These are phyloP conservation scores for Babesia bigemina DNA, from an alignment of 169 alveolate genomes.

Conservation along the genomic window DNA sequence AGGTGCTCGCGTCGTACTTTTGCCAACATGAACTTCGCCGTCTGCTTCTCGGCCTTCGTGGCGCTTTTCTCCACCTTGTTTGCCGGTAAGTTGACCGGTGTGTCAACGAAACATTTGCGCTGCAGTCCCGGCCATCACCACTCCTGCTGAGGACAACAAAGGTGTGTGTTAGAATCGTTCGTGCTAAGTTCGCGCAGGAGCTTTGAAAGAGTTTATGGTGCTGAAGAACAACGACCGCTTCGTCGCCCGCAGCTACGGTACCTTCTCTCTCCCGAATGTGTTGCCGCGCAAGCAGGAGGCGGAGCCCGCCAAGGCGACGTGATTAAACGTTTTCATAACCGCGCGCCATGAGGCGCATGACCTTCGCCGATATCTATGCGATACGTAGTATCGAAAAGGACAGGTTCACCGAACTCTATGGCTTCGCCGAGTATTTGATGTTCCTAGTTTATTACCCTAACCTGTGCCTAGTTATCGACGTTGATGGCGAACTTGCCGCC, in stretches of 20 bases:
- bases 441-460: slow-evolving; percentile 41
- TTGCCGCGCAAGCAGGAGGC: slow-evolving; percentile 4
- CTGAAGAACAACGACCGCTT: slow-evolving; percentile 53
- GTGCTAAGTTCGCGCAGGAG: not conserved
- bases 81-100: not conserved
- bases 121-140: not conserved
- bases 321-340: not conserved
- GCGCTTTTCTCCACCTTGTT: slow-evolving; percentile 1
- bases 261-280: slow-evolving; percentile 34
- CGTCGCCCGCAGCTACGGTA: slow-evolving; percentile 59
- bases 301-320: not conserved
- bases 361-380: slow-evolving; percentile 43
- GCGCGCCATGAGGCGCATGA: slow-evolving; percentile 56
- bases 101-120: not conserved
- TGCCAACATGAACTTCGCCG: slow-evolving; percentile 17
- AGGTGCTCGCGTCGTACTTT: not conserved
- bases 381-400: slow-evolving; percentile 50
- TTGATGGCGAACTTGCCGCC: slow-evolving; percentile 54
- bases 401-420: slow-evolving; percentile 45
- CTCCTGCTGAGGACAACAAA: slow-evolving; percentile 2
- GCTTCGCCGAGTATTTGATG: slow-evolving; percentile 36
- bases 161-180: slow-evolving; percentile 25
- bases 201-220: slow-evolving; percentile 45
- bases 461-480: slow-evolving; percentile 45
- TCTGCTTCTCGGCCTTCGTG: slow-evolving; percentile 15